These are phyloP conservation scores for Fusarium tricinctum DNA, from an alignment of 2,329 filamentous ascomycete species.

Conservation along the genomic window DNA sequence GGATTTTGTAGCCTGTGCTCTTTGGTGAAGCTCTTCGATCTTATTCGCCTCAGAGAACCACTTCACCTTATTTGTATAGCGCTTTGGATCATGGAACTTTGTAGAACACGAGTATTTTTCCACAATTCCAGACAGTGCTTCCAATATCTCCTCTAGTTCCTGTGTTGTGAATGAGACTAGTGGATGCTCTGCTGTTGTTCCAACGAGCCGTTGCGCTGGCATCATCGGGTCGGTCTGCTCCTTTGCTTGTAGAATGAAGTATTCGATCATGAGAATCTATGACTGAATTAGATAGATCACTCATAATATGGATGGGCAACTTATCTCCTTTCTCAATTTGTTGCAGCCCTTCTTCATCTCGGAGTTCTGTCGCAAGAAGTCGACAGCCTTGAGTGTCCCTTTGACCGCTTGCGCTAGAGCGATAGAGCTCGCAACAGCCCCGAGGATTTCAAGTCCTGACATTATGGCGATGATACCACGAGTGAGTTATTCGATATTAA, in stretches of 20 bases:
- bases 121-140: background rate
- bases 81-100: background rate
- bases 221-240: background rate
- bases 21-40: constrained; percentile 15
- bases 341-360: constrained; percentile 18
- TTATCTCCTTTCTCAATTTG: background rate
- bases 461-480: background rate
- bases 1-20: constrained; percentile 12
- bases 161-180: background rate
- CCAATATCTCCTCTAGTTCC: constrained; percentile 4
- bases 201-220: background rate
- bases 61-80: constrained; percentile 10
- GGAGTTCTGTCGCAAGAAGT: constrained; percentile 11
- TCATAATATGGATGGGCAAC: rapidly evolving
- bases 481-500: background rate
- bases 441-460: constrained; percentile 33
- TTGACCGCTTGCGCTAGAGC: constrained; percentile 23
- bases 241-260: constrained; percentile 14
- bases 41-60: constrained; percentile 25
- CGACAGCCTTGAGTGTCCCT: constrained; percentile 18
- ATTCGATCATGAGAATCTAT: constrained; percentile 25
- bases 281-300: rapidly evolving
- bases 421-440: constrained; percentile 29
- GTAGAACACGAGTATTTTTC: constrained; percentile 1
- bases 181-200: background rate